A percentile compares a stretch with the other conserved stretches of the same genome.
phyloP scores from a whole-genome alignment of 2,329 filamentous ascomycete genomes.

The Aspergillus arachidicola region DNA sequence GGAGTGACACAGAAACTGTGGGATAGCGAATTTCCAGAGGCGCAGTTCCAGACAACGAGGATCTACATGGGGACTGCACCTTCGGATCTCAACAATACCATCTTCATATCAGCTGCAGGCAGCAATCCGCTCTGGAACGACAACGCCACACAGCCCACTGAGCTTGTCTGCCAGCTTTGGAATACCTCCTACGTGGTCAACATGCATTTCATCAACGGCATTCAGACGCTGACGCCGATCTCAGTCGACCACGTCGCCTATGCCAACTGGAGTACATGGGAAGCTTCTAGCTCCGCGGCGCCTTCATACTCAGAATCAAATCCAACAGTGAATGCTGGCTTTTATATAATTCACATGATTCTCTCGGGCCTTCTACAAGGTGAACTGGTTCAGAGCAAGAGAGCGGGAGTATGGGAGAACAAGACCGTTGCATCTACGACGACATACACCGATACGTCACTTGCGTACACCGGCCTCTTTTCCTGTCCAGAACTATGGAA shows the following conservation, averaged over 20 bases:
- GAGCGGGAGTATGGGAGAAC: neutral
- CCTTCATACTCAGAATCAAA: neutral
- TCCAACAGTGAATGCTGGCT: neutral
- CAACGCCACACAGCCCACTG: slow-evolving; percentile 7
- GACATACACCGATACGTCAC: neutral
- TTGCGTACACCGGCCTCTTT: neutral
- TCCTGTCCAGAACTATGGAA: slow-evolving; percentile 3
- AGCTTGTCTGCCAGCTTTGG: slow-evolving; percentile 18
- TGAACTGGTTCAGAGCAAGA: neutral
- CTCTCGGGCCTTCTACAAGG: slow-evolving; percentile 5
- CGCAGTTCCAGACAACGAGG: neutral
- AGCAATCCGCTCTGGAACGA: slow-evolving; percentile 4
- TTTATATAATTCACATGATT: neutral
- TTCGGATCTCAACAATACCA: neutral
- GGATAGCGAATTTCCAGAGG: neutral
- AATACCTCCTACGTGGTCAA: slow-evolving; percentile 17
- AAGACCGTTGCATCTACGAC: neutral
- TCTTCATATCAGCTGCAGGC: slow-evolving; percentile 4
- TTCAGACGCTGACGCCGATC: slow-evolving; percentile 10
- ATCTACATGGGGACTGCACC: neutral
- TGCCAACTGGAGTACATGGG: slow-evolving; percentile 2
- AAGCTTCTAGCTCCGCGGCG: neutral
- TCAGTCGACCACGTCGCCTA: slow-evolving; percentile 9
- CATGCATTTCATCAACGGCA: slow-evolving; percentile 5
- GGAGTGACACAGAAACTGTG: slow-evolving; percentile 8